These are phyloP conservation scores for Euphorbia peplus DNA, from an alignment of 345 rosid species.

Conservation along the genomic window DNA sequence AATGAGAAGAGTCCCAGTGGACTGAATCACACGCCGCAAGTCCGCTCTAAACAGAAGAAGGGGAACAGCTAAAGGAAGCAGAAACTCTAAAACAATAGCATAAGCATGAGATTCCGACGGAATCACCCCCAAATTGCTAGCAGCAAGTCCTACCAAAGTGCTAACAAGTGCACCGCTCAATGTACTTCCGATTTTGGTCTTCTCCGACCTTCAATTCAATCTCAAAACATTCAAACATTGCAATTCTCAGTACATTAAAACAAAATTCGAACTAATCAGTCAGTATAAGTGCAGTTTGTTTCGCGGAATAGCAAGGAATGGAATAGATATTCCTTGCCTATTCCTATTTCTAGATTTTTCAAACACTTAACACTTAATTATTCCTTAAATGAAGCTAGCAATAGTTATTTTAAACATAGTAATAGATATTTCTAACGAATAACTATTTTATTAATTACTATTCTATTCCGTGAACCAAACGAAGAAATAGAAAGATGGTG, in stretches of 20 bases:
- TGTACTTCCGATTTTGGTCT: constrained; percentile 72
- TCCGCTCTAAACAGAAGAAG: constrained; percentile 76
- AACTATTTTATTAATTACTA: no score
- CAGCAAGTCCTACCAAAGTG: constrained; percentile 77
- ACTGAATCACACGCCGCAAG: constrained; percentile 61
- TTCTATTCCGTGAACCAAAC: no score
- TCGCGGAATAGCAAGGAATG: no score
- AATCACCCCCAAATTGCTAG: constrained; percentile 72
- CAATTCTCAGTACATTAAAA: not conserved
- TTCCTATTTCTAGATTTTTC: no score
- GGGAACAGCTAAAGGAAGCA: constrained; percentile 81
- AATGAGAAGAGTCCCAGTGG: constrained; percentile 67
- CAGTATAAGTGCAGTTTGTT: no score
- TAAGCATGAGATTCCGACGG: constrained; percentile 69
- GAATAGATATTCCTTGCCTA: no score
- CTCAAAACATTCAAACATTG: not conserved
- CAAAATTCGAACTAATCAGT: not conserved
- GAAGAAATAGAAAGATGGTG: not conserved
- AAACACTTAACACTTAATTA: no score
- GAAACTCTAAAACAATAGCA: constrained; percentile 54
- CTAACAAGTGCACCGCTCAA: constrained; percentile 85
- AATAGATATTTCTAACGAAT: no score
- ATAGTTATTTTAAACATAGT: no score
- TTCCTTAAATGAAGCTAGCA: no score
- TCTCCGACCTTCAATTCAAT: constrained; percentile 77